Evolutionary conservation across 768 basidiomycete species (phyloP), one percentile per base, ranked within the genome.

Genomic region (Trichaptum fuscoviolaceum): DNA sequence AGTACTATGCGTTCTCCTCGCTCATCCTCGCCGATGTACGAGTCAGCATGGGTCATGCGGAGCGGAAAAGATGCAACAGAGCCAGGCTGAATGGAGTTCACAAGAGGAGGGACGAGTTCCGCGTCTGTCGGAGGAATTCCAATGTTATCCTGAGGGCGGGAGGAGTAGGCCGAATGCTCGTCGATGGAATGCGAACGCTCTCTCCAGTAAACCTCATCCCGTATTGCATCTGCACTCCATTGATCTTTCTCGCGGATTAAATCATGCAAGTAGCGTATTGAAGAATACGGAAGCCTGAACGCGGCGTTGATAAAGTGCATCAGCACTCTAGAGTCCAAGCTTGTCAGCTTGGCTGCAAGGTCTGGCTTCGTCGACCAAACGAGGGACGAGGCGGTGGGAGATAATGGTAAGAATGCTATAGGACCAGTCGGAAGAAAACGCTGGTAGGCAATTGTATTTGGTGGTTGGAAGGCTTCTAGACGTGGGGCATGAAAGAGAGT

Each of bases 391-490:
- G 81, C 80, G 0, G 87, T 90, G 0, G 86, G 78, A 1, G 90
- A 90, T 58, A 98, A 83, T 0, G 96, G 97, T 24, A 99, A 84
- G 80, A 97, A 99, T 0, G 96, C 96, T 58, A 99, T 90, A 1
- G 96, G 96, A 0, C 97, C 96, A 5, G 95, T 95, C 1, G 95
- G 91, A 23, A 99, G 84, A 81, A 98, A 98, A 24, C 96, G 84
- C 75, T 99, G 97, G 77, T 91, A 99, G 0, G 94, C 96, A 0
- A 88, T 92, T 7, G 85, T 87, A 71, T 93, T 93, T 10, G 84
- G 85, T 9, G 78, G 78, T 73, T 88, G 83, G 70, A 86, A 87
- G 34, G 84, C 61, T 34, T 65, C 77, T 15, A 83, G 81, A 24
- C 88, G 84, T 1, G 92, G 85, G 20, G 83, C 77, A 74, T 99